These are phyloP conservation scores for Colletotrichum chrysophilum DNA, from an alignment of 2,329 filamentous ascomycete genomes.

Conservation along the genomic window DNA sequence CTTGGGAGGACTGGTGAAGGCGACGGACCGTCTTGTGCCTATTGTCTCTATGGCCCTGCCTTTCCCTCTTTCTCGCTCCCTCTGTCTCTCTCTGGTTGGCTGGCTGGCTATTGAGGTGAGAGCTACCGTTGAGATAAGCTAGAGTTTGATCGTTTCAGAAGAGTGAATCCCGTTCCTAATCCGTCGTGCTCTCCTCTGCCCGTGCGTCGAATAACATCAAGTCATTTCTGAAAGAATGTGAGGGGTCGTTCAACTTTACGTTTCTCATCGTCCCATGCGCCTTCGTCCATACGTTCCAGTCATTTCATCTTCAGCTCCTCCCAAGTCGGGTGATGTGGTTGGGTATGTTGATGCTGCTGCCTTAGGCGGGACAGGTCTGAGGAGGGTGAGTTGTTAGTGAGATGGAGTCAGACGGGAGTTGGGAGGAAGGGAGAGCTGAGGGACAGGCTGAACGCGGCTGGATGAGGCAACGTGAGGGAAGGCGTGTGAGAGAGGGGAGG, in stretches of 20 bases:
- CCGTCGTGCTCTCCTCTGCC: background rate
- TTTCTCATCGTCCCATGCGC: background rate
- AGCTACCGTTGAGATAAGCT: background rate
- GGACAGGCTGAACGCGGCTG: background rate
- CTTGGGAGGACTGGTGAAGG: background rate
- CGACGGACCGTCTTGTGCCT: background rate
- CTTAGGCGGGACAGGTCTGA: slow-evolving; percentile 38
- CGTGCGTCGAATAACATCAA: background rate
- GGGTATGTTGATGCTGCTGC: background rate
- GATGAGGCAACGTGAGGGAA: background rate
- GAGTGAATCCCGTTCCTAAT: background rate
- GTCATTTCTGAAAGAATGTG: slow-evolving; percentile 11
- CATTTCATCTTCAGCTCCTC: background rate
- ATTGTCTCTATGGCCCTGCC: background rate
- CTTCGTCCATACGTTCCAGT: background rate
- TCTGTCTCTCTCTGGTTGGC: background rate
- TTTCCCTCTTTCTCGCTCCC: background rate
- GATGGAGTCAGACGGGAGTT: background rate
- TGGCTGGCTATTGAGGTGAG: background rate
- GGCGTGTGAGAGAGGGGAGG: slow-evolving; percentile 18
- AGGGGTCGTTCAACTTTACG: background rate
- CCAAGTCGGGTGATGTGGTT: background rate
- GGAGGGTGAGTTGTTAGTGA: background rate
- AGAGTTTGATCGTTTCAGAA: background rate
- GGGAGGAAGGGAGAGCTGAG: background rate